A percentile compares a stretch with the other conserved stretches of the same genome.
Conservation (phyloP, 192 early-diverging fungal species). For the Linderina pennispora region DNA sequence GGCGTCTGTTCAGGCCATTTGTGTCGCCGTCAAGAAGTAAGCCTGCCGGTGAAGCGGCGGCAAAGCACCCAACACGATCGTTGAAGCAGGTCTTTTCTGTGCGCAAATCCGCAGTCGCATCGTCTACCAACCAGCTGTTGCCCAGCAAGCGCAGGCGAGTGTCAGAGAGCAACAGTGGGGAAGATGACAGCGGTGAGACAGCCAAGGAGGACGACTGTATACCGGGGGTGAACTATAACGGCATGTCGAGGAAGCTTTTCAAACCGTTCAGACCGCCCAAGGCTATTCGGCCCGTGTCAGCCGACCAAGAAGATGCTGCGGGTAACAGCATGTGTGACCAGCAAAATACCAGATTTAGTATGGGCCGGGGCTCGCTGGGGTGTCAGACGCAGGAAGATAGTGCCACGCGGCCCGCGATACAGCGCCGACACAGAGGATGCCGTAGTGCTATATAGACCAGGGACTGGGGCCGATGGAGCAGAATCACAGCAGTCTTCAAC, state of each 20-base stretch:
- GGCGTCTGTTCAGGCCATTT: conserved; percentile 38
- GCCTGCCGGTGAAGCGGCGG: not conserved
- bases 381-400: conserved; percentile 47
- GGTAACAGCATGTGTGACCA: not conserved
- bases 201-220: conserved; percentile 8
- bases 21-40: conserved; percentile 25
- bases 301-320: conserved; percentile 1
- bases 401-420: conserved; percentile 59
- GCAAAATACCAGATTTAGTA: conserved; percentile 1
- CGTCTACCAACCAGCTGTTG: conserved; percentile 11
- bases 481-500: conserved; percentile 3
- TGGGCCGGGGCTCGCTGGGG: conserved; percentile 44
- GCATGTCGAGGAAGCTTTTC: conserved; percentile 40
- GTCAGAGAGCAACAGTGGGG: not conserved
- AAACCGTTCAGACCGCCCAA: conserved; percentile 44
- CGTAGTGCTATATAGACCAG: conserved; percentile 78
- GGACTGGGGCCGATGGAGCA: conserved; percentile 21
- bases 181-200: conserved; percentile 5
- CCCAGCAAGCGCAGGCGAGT: too few relatives aligned
- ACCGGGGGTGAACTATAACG: conserved; percentile 43
- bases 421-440: conserved; percentile 80
- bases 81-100: conserved; percentile 32
- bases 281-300: conserved; percentile 2
- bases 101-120: conserved; percentile 5
- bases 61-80: conserved; percentile 3